Base-by-base conservation (phyloP, 148 eudicot genomes). In the Vaccinium myrtillus region DNA sequence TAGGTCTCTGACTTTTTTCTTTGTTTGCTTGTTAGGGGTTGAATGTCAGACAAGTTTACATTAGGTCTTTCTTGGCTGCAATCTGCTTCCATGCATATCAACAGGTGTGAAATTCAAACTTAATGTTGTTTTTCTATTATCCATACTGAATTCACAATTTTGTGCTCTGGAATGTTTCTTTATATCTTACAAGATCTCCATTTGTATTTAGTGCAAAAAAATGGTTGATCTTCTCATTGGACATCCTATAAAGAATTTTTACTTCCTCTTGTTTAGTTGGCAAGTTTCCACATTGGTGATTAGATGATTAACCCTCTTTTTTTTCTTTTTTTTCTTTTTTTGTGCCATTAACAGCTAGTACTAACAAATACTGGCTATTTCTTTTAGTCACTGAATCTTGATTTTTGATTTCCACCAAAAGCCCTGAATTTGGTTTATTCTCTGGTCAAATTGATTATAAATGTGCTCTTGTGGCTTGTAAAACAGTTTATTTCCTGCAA, bases 31-130 rank as follows among this genome's bases (percentile, higher is more conserved):
- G 80, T 77, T 90, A 95, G 97, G 95, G 95, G 21, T 27, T 95
- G 87, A 91, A 92, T 91, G 93, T 91, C 73, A 86, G 86, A 69
- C 88, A 94, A 86, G 19, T 95, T 12, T 93, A 88, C 86, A 70
- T 54, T 11, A 87, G 93, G 91, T 91, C 98, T 74, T 86, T 95
- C 77, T 13, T 95, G 16, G 93, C 98, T 83, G 95, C 94, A 81
- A 86, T 95, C 53, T 94, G 97, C 90, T 94, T 91, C 92, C 94
- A 95, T 85, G 94, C 98, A 32, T 95, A 95, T 86, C 98, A 95
- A 84, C 98, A 95, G 94, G 94, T 91, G 87, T 78, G 15, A 36
- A 54, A 6, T 32, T 67, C 81, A 78, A 19, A 53, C 32, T 63
- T 48, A 80, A 23, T 39, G 11, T 36, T 48, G 65, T 25, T 67